phyloP scores from a whole-genome alignment of 2,329 filamentous ascomycete species.

The Rhytidhysteron rufulum region DNA sequence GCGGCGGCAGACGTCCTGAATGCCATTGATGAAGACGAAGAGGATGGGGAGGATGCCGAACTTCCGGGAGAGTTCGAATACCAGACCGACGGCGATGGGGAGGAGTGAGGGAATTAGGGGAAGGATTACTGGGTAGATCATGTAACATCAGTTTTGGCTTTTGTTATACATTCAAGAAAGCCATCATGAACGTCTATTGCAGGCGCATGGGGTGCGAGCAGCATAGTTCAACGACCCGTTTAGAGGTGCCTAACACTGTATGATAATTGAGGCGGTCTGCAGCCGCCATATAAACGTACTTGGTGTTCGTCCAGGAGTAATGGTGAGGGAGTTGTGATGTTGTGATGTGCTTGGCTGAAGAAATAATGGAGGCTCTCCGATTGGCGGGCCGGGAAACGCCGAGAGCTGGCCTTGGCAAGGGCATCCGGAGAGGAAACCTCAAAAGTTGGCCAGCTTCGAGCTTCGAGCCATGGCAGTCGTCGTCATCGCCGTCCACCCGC shows the following conservation, averaged over 20 bases:
- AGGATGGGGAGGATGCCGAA: slow-evolving; percentile 68
- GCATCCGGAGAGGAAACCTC: too few species aligned
- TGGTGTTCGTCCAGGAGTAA: too few species aligned
- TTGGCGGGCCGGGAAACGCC: too few species aligned
- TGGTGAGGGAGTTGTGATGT: too few species aligned
- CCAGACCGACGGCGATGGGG: slow-evolving; percentile 61
- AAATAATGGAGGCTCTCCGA: too few species aligned
- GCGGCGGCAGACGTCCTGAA: slow-evolving; percentile 78
- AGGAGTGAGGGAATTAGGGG: slow-evolving; percentile 17
- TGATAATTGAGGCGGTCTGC: slow-evolving; percentile 13
- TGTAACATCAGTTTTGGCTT: slow-evolving; percentile 24
- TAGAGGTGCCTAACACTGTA: slow-evolving; percentile 23
- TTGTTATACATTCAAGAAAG: slow-evolving; percentile 6
- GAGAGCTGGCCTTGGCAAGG: too few species aligned
- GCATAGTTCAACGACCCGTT: slow-evolving; percentile 7
- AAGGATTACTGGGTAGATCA: slow-evolving; percentile 11
- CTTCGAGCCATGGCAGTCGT: too few species aligned
- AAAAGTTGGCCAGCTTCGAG: too few species aligned
- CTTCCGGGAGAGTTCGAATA: slow-evolving; percentile 74
- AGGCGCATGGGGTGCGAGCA: slow-evolving; percentile 16
- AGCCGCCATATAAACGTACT: too few species aligned
- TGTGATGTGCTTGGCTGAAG: too few species aligned
- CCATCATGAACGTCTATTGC: slow-evolving; percentile 8
- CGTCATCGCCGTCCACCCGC: slow-evolving; percentile 12
- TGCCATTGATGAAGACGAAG: slow-evolving; percentile 79